Base-by-base conservation (phyloP, 2,329 filamentous ascomycete species). In the Eutypa lata region DNA sequence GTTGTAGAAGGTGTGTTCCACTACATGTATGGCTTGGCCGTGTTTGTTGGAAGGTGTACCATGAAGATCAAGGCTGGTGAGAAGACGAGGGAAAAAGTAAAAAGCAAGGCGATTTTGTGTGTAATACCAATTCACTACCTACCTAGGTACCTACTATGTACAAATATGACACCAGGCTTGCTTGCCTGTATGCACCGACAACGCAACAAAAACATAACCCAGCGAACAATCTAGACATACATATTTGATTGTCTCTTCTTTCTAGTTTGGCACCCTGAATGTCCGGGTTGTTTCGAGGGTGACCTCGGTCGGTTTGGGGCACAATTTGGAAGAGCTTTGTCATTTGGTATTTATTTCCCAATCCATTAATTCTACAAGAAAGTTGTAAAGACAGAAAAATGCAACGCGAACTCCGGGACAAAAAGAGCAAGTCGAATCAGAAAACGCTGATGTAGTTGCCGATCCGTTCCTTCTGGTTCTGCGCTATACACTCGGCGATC, bases 391-490 rank as follows among this genome's bases (percentile, higher is more conserved):
- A 53, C 58, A 58, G 53, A 57, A 44, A 48, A 52, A 38, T 38
- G 22, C 42, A 45, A 24, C 22, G 42, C 42, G 42, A 45, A 45
- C 42, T 45, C 42, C 42, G 7, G 54, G 14, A 38, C 13, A 38
- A 38, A 33, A 8, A 44, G 49, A 53, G 54, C 53, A 61, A 52
- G 51, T 22, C 28, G 51, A 44, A 58, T 82, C 75, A 96, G 75
- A 99, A 96, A 57, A 97, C 94, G 74, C 91, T 96, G 72, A 99
- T 99, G 75, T 96, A 99, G 76, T 97, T 99, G 64, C 90, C 89
- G 71, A 99, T 97, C 69, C 94, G 86, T 74, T 99, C 94, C 79
- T 99, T 99, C 76, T 99, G 94, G 78, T 96, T 97, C 76, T 99
- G 94, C 52, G 94, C 94, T 82, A 99, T 99, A 76, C 94, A 99